Base-by-base conservation (phyloP, 1,139 yeast species). In the Yamadazyma membranifaciens region DNA sequence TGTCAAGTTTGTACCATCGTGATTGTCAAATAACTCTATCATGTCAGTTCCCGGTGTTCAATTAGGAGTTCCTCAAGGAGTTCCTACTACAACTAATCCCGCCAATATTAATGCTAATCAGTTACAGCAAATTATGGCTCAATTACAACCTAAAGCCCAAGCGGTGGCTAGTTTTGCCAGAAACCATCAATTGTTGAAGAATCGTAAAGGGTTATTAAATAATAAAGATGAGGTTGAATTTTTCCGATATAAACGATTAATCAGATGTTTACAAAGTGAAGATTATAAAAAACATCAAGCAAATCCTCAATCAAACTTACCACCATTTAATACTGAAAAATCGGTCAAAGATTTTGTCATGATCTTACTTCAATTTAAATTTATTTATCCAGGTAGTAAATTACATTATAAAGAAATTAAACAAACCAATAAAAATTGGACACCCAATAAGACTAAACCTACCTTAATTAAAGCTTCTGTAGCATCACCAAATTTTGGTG, bases 191-290 rank as follows among this genome's bases (percentile, higher is more conserved):
- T 63, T 66, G 22, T 71, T 92, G 50, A 92, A 92, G 58, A 85
- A 81, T 59, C 81, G 98, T 55, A 78, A 80, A 44, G 98, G 97
- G 6, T 66, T 84, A 34, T 68, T 87, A 42, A 81, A 82, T 54
- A 84, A 84, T 40, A 77, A 78, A 46, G 78, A 79, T 29, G 77
- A 72, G 42, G 75, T 80, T 33, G 95, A 87, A 45, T 91, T 92
- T 60, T 92, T 92, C 75, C 75, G 95, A 52, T 86, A 72, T 60
- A 92, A 94, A 62, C 77, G 98, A 54, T 84, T 88, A 35, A 67
- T 80, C 12, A 73, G 98, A 51, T 95, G 95, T 0, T 73, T 92
- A 44, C 67, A 80, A 35, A 80, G 91, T 44, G 84, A 79, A 2
- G 91, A 83, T 36, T 92, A 89, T 63, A 73, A 76, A 47, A 60